A percentile compares a stretch with the other conserved stretches of the same genome.
phyloP scores from a whole-genome alignment of 169 alveolate genomes.

The Babesia bovis region DNA sequence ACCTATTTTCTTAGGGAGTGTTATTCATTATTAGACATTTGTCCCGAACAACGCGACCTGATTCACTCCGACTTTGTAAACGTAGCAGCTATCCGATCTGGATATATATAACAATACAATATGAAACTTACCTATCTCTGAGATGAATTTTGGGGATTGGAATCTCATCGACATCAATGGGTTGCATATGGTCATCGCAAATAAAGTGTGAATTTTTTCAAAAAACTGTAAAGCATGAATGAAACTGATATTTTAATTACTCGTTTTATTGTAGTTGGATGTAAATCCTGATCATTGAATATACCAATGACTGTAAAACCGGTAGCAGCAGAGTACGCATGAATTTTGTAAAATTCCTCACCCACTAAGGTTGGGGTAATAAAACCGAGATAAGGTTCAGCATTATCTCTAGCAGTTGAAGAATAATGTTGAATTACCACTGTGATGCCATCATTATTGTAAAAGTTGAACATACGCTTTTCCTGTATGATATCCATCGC shows the following conservation, averaged over 20 bases:
- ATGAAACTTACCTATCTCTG: constrained; percentile 16
- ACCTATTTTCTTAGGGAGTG: too few relatives aligned
- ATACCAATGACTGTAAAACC: constrained; percentile 60
- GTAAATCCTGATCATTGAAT: constrained; percentile 29
- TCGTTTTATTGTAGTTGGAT: neutral
- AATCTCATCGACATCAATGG: constrained; percentile 53
- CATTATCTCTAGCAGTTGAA: neutral
- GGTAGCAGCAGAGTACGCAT: constrained; percentile 65
- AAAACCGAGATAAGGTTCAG: constrained; percentile 66
- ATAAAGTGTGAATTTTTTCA: constrained; percentile 42
- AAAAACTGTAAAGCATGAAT: constrained; percentile 34
- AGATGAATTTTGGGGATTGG: constrained; percentile 22
- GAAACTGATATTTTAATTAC: neutral
- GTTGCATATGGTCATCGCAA: constrained; percentile 50
- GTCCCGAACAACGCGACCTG: too few relatives aligned
- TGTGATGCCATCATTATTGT: too few relatives aligned
- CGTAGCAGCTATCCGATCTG: neutral
- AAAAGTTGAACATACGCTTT: constrained; percentile 18
- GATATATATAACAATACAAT: neutral
- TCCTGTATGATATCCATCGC: constrained; percentile 61
- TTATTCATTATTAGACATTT: too few relatives aligned
- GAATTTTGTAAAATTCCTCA: constrained; percentile 40
- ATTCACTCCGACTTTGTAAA: neutral
- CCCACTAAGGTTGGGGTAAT: constrained; percentile 60
- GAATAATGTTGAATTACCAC: constrained; percentile 51